Evolutionary conservation across 495 filamentous ascomycete species (phyloP), one percentile per base, ranked within the genome.

Genomic region (Penicillium subrubescens): DNA sequence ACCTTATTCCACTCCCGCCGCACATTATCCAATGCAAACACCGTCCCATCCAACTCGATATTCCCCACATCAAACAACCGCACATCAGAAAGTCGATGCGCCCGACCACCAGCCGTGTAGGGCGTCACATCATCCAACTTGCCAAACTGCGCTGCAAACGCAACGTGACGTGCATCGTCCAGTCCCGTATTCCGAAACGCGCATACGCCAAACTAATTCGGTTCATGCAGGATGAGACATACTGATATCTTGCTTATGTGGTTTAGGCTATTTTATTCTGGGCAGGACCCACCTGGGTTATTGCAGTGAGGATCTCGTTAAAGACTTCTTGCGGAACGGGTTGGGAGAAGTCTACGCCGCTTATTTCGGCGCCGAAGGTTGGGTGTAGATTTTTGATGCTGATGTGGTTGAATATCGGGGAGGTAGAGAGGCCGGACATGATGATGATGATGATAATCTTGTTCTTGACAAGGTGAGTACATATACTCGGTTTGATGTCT

Each of bases 71-170:
- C 86, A 72, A 88, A 87, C 6, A 88, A 77, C 63, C 85, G 80
- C 29, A 77, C 72, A 62, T 82, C 76, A 1, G 65, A 74, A 55
- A 83, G 81, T 19, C 85, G 82, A 27, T 79, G 73, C 55, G 80
- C 77, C 17, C 81, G 80, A 8, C 80, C 80, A 11, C 70, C 73
- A 1, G 66, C 60, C n/a, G 84, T 68, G 70, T 83, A 88, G 2
- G 83, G 84, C 7, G 71, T 75, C n/a, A 86, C 81, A 65, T 86
- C 81, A 75, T 89, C 86, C 2, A 88, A 79, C 34, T 86, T 83
- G 19, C 85, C 86, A 60, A 89, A 80, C 12, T 76, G 78, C 6
- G 66, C 39, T n/a, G 82, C 81, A 74, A 88, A 86, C 27, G 73
- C 68, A 39, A 89, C 79, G 64, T 89, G 86, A 0, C 70, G 59